Conservation (phyloP, 768 basidiomycete species). For the Auriscalpium microsporum region DNA sequence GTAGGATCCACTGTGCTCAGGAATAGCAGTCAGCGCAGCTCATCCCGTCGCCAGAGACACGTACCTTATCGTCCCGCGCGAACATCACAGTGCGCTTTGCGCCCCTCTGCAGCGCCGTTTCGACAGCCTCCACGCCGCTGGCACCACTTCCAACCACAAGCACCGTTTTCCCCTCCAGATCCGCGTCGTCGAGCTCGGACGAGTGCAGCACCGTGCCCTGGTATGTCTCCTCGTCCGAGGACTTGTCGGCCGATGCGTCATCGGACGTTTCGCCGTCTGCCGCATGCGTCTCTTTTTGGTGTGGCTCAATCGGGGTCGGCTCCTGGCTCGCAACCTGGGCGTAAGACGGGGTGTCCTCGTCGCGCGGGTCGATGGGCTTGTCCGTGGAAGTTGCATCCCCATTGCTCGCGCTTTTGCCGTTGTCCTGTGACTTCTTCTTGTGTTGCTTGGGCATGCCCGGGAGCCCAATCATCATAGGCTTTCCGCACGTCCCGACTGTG, state of each 20-base stretch:
- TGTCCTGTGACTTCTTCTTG: constrained; percentile 3
- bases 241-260: constrained; percentile 9
- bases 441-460: constrained; percentile 34
- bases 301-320: background rate
- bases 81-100: constrained; percentile 30
- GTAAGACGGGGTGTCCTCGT: background rate
- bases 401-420: background rate
- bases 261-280: background rate
- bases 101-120: constrained; percentile 27
- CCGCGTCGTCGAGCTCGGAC: constrained; percentile 34
- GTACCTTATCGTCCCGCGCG: constrained; percentile 32
- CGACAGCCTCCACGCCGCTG: constrained; percentile 40
- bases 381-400: background rate
- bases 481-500: constrained; percentile 41
- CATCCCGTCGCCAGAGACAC: constrained; percentile 32
- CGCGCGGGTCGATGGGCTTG: background rate
- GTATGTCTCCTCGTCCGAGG: constrained; percentile 25
- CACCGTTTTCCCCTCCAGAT: constrained; percentile 33
- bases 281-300: background rate
- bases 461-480: constrained; percentile 35
- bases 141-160: constrained; percentile 47
- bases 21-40: background rate
- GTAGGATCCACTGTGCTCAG: constrained; percentile 36
- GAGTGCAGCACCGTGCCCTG: constrained; percentile 37
- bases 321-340: background rate